Percentiles rank a stretch among this genome's conserved stretches.
phyloP scores from a whole-genome alignment of 352 stramenopile species.

The Aphanomyces invadans region DNA sequence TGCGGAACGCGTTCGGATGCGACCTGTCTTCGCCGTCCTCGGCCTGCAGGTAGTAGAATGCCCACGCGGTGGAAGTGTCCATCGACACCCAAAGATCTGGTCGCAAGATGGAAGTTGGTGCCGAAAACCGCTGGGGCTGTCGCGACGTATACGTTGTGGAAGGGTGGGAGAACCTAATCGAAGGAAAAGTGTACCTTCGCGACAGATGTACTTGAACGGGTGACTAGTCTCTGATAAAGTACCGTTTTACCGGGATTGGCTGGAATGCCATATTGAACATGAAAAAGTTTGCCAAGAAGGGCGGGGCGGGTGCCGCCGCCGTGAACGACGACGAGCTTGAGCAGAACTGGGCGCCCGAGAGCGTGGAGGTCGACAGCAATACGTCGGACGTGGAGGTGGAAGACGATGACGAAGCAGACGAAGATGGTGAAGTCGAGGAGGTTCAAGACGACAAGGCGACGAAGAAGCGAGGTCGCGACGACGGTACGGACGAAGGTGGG shows the following conservation, averaged over 20 bases:
- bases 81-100: conserved; percentile 15
- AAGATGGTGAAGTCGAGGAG: conserved; percentile 17
- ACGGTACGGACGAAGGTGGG: conserved; percentile 3
- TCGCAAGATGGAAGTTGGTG: background rate
- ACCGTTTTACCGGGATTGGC: background rate
- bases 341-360: conserved; percentile 38
- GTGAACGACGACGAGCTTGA: conserved; percentile 79
- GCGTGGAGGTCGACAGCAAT: conserved; percentile 11
- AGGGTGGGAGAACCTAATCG: background rate
- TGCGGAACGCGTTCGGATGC: conserved; percentile 74
- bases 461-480: conserved; percentile 56
- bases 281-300: background rate
- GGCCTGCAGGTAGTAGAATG: conserved; percentile 84
- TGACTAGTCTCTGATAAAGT: background rate
- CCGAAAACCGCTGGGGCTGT: background rate
- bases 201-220: background rate
- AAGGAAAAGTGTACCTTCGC: background rate
- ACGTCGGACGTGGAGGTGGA: conserved; percentile 17
- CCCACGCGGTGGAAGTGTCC: conserved; percentile 40
- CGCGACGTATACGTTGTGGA: background rate
- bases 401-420: conserved; percentile 16
- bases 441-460: conserved; percentile 23
- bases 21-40: conserved; percentile 77
- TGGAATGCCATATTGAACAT: background rate
- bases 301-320: conserved; percentile 20